Conservation (phyloP, 805 yeast species). For the Monosporozyma servazzii region DNA sequence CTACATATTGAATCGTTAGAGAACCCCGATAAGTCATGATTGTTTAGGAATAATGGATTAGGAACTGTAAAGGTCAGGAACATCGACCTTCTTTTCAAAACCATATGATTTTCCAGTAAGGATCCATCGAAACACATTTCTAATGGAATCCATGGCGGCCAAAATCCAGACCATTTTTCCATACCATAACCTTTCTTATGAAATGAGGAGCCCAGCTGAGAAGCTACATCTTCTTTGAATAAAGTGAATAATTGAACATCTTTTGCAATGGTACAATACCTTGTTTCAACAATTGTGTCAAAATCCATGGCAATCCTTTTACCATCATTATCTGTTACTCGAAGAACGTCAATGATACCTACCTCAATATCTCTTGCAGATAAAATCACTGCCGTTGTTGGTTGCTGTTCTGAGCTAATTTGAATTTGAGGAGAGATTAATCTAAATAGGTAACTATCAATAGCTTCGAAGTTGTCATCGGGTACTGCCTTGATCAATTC, state of each 20-base stretch:
- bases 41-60: conserved; percentile 40
- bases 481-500: conserved; percentile 37
- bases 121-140: conserved; percentile 50
- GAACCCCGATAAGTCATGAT: conserved; percentile 16
- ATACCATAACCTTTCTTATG: conserved; percentile 26
- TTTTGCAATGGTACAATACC: conserved; percentile 46
- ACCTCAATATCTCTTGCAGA: conserved; percentile 52
- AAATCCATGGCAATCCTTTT: conserved; percentile 22
- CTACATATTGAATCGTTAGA: conserved; percentile 26
- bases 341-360: conserved; percentile 40
- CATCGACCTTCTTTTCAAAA: conserved; percentile 45
- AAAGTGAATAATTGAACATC: conserved; percentile 50
- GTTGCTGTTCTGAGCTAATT: conserved; percentile 38
- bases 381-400: conserved; percentile 40
- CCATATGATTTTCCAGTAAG: conserved; percentile 34
- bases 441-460: conserved; percentile 44
- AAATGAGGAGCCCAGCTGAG: conserved; percentile 21
- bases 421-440: conserved; percentile 58
- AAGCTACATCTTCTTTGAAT: conserved; percentile 30
- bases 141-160: conserved; percentile 64
- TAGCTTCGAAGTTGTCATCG: conserved; percentile 33
- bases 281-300: conserved; percentile 40
- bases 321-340: conserved; percentile 28
- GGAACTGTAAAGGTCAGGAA: conserved; percentile 43
- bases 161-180: conserved; percentile 26